These are phyloP conservation scores for Aspergillus quadrilineatus DNA, from an alignment of 2,329 filamentous ascomycete species.

Conservation along the genomic window DNA sequence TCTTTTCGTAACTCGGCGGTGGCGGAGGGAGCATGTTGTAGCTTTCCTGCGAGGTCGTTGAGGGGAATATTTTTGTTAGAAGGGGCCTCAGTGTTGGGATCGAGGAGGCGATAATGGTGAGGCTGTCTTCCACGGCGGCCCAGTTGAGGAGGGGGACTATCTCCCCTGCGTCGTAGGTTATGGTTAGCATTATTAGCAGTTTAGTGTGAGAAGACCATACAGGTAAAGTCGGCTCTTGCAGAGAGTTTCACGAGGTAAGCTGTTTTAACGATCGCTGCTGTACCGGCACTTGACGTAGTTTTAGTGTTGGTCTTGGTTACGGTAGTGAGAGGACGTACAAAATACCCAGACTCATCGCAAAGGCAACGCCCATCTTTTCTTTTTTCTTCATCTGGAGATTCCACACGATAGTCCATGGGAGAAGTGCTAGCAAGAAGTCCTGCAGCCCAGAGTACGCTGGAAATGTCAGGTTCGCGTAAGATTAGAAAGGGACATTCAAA, in stretches of 20 bases:
- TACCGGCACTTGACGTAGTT: slow-evolving; percentile 1
- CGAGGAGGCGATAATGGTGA: slow-evolving; percentile 2
- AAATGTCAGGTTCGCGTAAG: background rate
- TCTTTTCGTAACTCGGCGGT: background rate
- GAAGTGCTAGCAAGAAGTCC: slow-evolving; percentile 7
- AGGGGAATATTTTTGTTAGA: slow-evolving; percentile 2
- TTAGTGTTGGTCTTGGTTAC: background rate
- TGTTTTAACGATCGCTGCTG: slow-evolving; percentile 13
- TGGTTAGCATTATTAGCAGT: background rate
- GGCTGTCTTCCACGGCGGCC: slow-evolving; percentile 7
- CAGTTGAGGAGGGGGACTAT: slow-evolving; percentile 11
- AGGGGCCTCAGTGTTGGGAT: slow-evolving; percentile 8
- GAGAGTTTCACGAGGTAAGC: slow-evolving; percentile 8
- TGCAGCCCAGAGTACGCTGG: slow-evolving; percentile 7
- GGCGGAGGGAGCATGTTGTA: slow-evolving; percentile 10
- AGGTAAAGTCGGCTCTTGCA: slow-evolving; percentile 8
- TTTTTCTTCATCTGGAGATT: slow-evolving; percentile 14
- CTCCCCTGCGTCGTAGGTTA: background rate
- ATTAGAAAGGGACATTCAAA: background rate
- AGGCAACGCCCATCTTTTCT: slow-evolving; percentile 8
- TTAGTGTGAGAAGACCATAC: background rate
- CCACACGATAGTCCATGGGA: slow-evolving; percentile 11
- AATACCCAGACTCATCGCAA: slow-evolving; percentile 10
- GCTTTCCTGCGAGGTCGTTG: slow-evolving; percentile 4
- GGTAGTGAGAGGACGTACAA: slow-evolving; percentile 1